Evolutionary conservation across 306 rosid species (phyloP).

Genomic region (Cucumis hystrix): DNA sequence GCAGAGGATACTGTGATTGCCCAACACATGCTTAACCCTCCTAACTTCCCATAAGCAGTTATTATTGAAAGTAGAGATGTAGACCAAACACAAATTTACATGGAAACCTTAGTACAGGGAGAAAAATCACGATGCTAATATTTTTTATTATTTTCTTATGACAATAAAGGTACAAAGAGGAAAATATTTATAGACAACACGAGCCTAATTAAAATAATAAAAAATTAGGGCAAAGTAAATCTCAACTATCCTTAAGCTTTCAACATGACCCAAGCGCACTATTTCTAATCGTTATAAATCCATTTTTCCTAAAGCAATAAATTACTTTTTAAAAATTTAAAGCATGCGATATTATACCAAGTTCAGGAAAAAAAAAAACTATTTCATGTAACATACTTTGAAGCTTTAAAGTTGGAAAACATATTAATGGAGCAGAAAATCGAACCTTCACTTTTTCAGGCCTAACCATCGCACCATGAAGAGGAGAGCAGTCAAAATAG

Average conservation of each 20-base stretch:
- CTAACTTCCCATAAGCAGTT: background rate
- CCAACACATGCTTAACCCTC: background rate
- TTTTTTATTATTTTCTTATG: too few relatives aligned
- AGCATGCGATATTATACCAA: background rate
- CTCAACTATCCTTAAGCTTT: too few relatives aligned
- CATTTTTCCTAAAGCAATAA: background rate
- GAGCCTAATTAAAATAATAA: too few relatives aligned
- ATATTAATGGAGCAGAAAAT: background rate
- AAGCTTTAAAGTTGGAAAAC: background rate
- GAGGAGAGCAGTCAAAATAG: slow-evolving; percentile 66
- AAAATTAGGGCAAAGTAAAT: too few relatives aligned
- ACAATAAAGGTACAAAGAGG: too few relatives aligned
- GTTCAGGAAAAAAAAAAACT: background rate
- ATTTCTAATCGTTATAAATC: background rate
- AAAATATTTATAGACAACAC: too few relatives aligned
- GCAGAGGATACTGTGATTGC: background rate
- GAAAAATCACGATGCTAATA: too few relatives aligned
- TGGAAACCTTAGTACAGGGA: too few relatives aligned
- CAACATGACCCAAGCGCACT: too few relatives aligned
- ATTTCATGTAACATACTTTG: background rate
- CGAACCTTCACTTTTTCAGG: slow-evolving; percentile 92
- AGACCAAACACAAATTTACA: too few relatives aligned
- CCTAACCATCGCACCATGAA: slow-evolving; percentile 74
- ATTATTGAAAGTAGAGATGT: too few relatives aligned
- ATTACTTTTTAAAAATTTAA: background rate